These are phyloP conservation scores for Fraxinus nigra DNA, from an alignment of 305 asterid genomes.

Conservation along the genomic window DNA sequence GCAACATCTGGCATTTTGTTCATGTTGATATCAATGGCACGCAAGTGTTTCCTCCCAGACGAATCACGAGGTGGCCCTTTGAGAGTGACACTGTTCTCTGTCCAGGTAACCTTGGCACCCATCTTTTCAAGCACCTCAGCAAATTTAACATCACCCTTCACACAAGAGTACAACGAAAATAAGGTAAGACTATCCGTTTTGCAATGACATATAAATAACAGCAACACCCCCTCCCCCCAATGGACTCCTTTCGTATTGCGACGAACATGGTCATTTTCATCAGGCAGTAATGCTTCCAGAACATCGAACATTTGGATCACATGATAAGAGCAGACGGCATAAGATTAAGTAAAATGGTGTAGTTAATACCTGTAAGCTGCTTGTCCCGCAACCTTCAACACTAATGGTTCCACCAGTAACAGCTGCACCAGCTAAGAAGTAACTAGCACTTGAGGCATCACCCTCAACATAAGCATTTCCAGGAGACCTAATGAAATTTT, in stretches of 20 bases:
- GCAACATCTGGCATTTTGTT: conserved; percentile 99
- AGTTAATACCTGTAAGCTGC: conserved; percentile 85
- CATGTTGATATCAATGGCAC: conserved; percentile 85
- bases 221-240: not conserved
- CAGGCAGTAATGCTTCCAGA: not conserved
- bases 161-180: not conserved
- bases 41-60: conserved; percentile 68
- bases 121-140: conserved; percentile 96
- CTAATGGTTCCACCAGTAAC: conserved; percentile 93
- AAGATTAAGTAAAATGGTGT: not conserved
- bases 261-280: not conserved
- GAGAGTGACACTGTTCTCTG: conserved; percentile 89
- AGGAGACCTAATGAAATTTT: conserved; percentile 60
- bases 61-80: conserved; percentile 71
- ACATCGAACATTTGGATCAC: not conserved
- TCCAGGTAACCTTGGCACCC: conserved; percentile 98
- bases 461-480: conserved; percentile 97
- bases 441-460: conserved; percentile 99
- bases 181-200: conserved; percentile 1
- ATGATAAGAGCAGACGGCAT: not conserved
- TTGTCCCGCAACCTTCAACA: conserved; percentile 97
- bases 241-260: not conserved
- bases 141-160: conserved; percentile 93
- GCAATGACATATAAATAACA: not conserved
- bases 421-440: conserved; percentile 99